Base-by-base conservation (phyloP, 768 basidiomycete species). In the Mrakia frigida region DNA sequence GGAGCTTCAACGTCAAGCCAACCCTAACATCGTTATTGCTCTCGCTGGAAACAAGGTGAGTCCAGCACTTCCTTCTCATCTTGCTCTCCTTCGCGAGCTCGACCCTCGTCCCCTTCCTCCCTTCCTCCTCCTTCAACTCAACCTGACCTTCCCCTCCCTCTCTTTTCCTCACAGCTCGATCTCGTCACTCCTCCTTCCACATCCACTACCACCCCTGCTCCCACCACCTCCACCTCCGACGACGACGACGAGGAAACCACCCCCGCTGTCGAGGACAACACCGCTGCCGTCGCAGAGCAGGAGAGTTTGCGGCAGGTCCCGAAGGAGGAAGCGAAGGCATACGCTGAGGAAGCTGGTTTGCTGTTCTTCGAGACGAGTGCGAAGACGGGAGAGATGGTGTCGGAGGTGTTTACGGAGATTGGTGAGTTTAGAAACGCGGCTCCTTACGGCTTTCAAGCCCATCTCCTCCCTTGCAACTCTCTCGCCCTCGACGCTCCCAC, bases 21-120 rank as follows among this genome's bases (percentile, higher is more conserved):
- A 98, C 83, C 95, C 96, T 50, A 98, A 98, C 83, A 98, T 98
- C 82, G 95, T 99, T 82, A 98, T 99, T 81, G 95, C 96, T 9
- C 89, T 99, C 71, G 94, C 93, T 16, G 97, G 97, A 41, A 99
- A 99, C 88, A 98, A 99, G 85, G 88, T 98, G 78, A 91, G 98
- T 25, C 37, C n/a, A n/a, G n/a, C n/a, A n/a, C n/a, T 28, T 33
- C 9, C 6, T 37, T 7, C 71, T 31, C 28, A 73, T 71, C 71
- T 18, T 33, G n/a, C 41, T 33, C 14, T 21, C 46, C 31, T 37
- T 16, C 41, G n/a, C 28, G n/a, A 25, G 23, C 28, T 53, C 73
- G 61, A 23, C n/a, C 28, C 63, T 35, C n/a, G n/a, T n/a, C n/a
- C n/a, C 41, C 41, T 23, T 74, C 39, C 14, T 33, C 3, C 23